Percentiles rank a stretch among this genome's conserved stretches.
These are phyloP conservation scores for Bifiguratus adelaidae DNA, from an alignment of 192 early-diverging fungal species.

Conservation along the genomic window DNA sequence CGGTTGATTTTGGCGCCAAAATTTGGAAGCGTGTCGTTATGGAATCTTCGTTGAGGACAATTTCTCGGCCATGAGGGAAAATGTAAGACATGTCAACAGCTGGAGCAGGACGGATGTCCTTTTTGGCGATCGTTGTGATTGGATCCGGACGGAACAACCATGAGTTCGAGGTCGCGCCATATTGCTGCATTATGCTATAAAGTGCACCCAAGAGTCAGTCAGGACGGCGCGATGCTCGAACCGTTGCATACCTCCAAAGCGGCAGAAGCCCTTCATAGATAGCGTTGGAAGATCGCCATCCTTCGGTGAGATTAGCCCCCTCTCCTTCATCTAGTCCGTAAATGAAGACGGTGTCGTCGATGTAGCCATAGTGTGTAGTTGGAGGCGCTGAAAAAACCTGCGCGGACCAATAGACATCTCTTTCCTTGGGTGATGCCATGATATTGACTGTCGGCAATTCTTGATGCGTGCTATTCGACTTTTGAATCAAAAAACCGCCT, in stretches of 20 bases:
- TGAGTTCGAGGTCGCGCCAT: not conserved
- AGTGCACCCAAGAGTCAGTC: not conserved
- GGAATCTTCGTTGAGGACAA: not conserved
- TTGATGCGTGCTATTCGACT: not conserved
- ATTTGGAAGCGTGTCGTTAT: not conserved
- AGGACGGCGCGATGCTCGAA: not conserved
- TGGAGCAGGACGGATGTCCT: not conserved
- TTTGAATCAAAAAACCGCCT: no score
- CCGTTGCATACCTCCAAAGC: not conserved
- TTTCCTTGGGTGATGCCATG: not conserved
- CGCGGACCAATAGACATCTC: slow-evolving; percentile 8
- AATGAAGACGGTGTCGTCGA: slow-evolving; percentile 27
- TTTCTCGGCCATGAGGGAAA: not conserved
- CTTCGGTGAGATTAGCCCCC: no score
- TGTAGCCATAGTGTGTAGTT: not conserved
- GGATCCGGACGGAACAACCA: not conserved
- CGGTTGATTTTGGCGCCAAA: not conserved
- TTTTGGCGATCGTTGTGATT: no score
- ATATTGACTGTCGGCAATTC: slow-evolving; percentile 10
- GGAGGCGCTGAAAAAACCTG: not conserved
- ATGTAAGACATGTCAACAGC: not conserved
- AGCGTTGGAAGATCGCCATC: no score
- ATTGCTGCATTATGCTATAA: not conserved
- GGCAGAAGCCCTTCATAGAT: not conserved
- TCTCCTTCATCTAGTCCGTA: slow-evolving; percentile 31